Evolutionary conservation across 2,329 filamentous ascomycete genomes (phyloP).

Genomic region (Karstenula rhodostoma): DNA sequence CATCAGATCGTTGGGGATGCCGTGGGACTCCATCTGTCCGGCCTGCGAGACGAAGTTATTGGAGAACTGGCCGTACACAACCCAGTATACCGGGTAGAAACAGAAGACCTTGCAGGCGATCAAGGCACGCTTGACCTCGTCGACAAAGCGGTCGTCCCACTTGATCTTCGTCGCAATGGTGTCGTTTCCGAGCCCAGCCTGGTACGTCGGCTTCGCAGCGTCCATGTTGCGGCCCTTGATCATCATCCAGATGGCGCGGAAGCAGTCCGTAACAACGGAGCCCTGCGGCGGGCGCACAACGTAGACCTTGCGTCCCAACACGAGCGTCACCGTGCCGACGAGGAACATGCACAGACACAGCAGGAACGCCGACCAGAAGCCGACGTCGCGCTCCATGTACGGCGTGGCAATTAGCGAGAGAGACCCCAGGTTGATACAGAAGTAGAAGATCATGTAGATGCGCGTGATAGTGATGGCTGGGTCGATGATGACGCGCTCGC

Average conservation of each 20-base stretch:
- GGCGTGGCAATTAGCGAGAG: constrained; percentile 73
- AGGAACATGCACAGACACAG: constrained; percentile 72
- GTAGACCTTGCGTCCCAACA: constrained; percentile 49
- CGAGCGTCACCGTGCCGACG: constrained; percentile 64
- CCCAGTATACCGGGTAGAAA: constrained; percentile 59
- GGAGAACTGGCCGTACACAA: constrained; percentile 53
- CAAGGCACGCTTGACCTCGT: constrained; percentile 73
- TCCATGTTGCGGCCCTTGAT: constrained; percentile 64
- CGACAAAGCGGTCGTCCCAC: constrained; percentile 77
- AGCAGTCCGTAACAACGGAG: constrained; percentile 53
- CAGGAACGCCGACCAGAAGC: constrained; percentile 74
- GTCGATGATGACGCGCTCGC: constrained; percentile 57
- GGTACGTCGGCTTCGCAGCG: constrained; percentile 72
- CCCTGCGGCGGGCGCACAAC: constrained; percentile 50
- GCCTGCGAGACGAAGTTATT: constrained; percentile 58
- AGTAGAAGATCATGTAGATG: constrained; percentile 72
- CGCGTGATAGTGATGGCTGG: constrained; percentile 58
- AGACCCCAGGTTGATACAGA: constrained; percentile 76
- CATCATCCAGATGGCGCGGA: constrained; percentile 67
- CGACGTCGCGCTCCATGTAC: constrained; percentile 74
- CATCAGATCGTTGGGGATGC: constrained; percentile 59
- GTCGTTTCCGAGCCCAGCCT: constrained; percentile 59
- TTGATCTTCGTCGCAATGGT: constrained; percentile 48
- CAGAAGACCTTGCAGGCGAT: constrained; percentile 73
- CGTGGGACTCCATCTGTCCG: constrained; percentile 54